Percentiles rank a stretch among this genome's conserved stretches.
Conservation (phyloP, 164 flowering plant genomes). For the Brasenia schreberi region DNA sequence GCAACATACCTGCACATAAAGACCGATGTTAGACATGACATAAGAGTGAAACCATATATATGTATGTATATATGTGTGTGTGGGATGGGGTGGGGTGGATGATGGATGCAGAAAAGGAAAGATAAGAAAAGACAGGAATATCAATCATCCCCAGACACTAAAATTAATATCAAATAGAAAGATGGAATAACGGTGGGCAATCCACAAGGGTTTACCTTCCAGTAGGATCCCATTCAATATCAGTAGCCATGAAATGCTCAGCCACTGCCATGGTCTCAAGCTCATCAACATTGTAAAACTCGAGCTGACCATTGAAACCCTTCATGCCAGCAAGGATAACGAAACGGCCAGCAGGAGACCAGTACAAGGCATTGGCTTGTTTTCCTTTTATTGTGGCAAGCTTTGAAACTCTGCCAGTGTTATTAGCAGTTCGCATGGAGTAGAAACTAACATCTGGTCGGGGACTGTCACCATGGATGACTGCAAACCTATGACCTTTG, state of each 20-base stretch:
- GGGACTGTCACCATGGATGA: constrained; percentile 87
- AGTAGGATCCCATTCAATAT: constrained; percentile 97
- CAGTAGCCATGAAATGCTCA: constrained; percentile 96
- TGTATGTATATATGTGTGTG: background rate
- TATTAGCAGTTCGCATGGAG: constrained; percentile 49
- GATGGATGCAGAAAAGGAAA: background rate
- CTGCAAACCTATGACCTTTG: constrained; percentile 93
- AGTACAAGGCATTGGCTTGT: constrained; percentile 93
- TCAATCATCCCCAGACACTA: background rate
- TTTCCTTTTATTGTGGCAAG: constrained; percentile 82
- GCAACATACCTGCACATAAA: constrained; percentile 64
- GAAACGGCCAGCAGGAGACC: constrained; percentile 88
- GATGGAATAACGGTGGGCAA: background rate
- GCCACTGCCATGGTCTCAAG: constrained; percentile 91
- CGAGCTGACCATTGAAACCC: constrained; percentile 84
- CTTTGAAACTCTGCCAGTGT: constrained; percentile 63
- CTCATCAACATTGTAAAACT: constrained; percentile 90
- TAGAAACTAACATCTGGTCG: constrained; percentile 79
- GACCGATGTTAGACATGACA: background rate
- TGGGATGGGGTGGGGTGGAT: background rate
- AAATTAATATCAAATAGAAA: no score
- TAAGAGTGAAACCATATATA: background rate
- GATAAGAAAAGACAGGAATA: background rate
- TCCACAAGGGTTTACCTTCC: constrained; percentile 47
- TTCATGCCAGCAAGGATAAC: constrained; percentile 85